Percentiles rank a stretch among this genome's conserved stretches.
Evolutionary conservation across 2,329 filamentous ascomycete genomes (phyloP).

Genomic region (Calonectria multiphialidica): DNA sequence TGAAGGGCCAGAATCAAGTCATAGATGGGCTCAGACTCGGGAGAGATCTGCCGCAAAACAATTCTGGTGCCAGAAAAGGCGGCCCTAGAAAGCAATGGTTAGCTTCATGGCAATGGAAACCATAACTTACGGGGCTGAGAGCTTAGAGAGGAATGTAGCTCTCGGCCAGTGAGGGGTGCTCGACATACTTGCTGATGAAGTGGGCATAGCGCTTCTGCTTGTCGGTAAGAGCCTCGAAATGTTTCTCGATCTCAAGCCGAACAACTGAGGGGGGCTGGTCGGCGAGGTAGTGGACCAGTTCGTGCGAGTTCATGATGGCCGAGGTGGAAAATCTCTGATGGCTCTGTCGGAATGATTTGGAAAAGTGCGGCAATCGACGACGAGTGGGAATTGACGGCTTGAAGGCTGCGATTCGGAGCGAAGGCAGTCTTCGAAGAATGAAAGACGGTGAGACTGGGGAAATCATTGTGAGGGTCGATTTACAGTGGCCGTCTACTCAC

Average conservation of each 20-base stretch:
- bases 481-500: constrained; percentile 20
- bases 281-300: constrained; percentile 84
- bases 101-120: constrained; percentile 10
- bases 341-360: constrained; percentile 37
- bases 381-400: constrained; percentile 36
- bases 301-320: constrained; percentile 68
- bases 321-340: constrained; percentile 48
- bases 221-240: constrained; percentile 83
- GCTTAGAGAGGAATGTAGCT: neutral
- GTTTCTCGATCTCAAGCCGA: constrained; percentile 88
- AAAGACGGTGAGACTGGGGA: constrained; percentile 50
- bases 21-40: constrained; percentile 84
- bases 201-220: constrained; percentile 92
- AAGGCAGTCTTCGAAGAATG: constrained; percentile 51
- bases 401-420: constrained; percentile 46
- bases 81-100: constrained; percentile 63
- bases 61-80: constrained; percentile 83
- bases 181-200: constrained; percentile 80
- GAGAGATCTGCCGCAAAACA: constrained; percentile 84
- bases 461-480: constrained; percentile 42
- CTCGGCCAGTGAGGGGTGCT: neutral
- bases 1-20: constrained; percentile 83
- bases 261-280: constrained; percentile 93
- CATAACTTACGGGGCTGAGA: neutral
- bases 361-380: constrained; percentile 38